Percentiles rank a stretch among this genome's conserved stretches.
These are phyloP conservation scores for Solanum gandarillasii DNA, from an alignment of 257 asterid genomes.

Conservation along the genomic window DNA sequence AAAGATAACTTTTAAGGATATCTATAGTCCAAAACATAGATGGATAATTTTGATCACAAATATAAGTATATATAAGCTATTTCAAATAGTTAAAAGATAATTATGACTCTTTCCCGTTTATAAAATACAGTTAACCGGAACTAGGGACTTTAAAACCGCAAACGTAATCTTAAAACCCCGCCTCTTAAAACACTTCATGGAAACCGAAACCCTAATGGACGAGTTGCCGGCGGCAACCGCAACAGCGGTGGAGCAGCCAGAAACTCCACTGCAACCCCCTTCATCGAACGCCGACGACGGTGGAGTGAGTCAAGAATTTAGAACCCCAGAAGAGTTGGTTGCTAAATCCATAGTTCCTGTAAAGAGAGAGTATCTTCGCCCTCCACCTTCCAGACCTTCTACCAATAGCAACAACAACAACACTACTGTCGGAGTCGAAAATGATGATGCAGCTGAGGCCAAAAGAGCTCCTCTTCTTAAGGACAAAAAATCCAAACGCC, in stretches of 20 bases:
- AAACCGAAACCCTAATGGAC: background rate
- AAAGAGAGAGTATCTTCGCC: constrained; percentile 51
- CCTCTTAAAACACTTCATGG: background rate
- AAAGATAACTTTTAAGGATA: no score
- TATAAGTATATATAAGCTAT: no score
- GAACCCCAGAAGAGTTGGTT: constrained; percentile 55
- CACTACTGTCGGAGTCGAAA: background rate
- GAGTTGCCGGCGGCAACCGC: background rate
- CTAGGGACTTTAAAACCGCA: background rate
- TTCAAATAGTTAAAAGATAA: accelerated
- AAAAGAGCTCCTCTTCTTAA: constrained; percentile 31
- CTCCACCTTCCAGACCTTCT: constrained; percentile 46
- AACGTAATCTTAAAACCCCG: background rate
- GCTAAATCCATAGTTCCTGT: constrained; percentile 87
- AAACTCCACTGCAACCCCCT: background rate
- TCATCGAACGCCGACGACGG: background rate
- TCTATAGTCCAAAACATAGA: no score
- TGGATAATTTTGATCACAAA: no score
- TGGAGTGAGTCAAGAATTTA: background rate
- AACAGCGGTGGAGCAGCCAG: background rate
- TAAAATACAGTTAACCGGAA: background rate
- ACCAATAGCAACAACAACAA: background rate
- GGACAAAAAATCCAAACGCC: constrained; percentile 95
- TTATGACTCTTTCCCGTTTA: no score
- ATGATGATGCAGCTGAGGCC: constrained; percentile 17